These are phyloP conservation scores for Fraxinus anomala DNA, from an alignment of 257 asterid species.

Conservation along the genomic window DNA sequence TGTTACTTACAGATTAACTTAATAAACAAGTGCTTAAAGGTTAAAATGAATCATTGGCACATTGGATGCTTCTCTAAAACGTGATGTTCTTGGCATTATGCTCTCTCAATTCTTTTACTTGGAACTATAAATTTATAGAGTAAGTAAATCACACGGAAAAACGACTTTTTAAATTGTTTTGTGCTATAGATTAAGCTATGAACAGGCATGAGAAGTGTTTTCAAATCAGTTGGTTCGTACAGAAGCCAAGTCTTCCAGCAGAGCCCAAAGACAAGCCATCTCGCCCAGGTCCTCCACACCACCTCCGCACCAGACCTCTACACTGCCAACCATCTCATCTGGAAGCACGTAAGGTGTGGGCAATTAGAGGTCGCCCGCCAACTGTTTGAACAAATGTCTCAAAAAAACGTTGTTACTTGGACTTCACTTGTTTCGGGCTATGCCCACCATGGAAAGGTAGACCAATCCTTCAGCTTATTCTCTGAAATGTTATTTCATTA, in stretches of 20 bases:
- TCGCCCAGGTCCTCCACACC: slow-evolving; percentile 19
- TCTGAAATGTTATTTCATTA: slow-evolving; percentile 45
- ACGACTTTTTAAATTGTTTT: no score
- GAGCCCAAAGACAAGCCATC: slow-evolving; percentile 1
- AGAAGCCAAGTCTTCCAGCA: slow-evolving; percentile 32
- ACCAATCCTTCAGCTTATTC: slow-evolving; percentile 54
- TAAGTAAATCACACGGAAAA: no score
- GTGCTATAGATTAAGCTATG: neutral
- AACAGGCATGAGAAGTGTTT: neutral
- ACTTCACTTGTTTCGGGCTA: slow-evolving; percentile 71
- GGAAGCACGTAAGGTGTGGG: slow-evolving; percentile 55
- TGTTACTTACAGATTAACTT: no score
- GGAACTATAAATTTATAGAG: no score
- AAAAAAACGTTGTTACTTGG: slow-evolving; percentile 70
- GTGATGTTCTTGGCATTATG: no score
- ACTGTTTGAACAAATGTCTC: slow-evolving; percentile 58
- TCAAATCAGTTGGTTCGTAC: neutral
- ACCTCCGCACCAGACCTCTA: slow-evolving; percentile 32
- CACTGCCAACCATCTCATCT: slow-evolving; percentile 53
- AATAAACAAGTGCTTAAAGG: no score
- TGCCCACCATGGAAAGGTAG: slow-evolving; percentile 50
- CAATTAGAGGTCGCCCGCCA: slow-evolving; percentile 50
- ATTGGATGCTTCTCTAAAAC: no score
- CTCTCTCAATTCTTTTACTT: no score
- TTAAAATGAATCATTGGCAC: no score